A percentile compares a stretch with the other conserved stretches of the same genome.
phyloP scores from a whole-genome alignment of 1,284 basidiomycete species.

The Vanrija sp. region DNA sequence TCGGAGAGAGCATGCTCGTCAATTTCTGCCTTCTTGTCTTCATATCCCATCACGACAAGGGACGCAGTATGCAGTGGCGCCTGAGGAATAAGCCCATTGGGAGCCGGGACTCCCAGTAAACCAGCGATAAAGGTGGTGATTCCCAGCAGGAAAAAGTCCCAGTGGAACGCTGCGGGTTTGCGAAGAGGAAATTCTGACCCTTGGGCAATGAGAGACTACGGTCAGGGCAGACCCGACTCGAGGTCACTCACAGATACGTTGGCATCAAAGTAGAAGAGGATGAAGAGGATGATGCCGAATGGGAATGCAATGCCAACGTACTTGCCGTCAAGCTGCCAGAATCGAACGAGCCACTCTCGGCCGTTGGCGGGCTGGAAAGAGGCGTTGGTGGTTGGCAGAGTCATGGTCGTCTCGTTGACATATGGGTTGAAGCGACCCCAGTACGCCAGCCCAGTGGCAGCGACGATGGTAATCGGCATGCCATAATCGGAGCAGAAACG shows the following conservation, averaged over 20 bases:
- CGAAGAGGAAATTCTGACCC: slow-evolving; percentile 82
- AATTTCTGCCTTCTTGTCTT: slow-evolving; percentile 52
- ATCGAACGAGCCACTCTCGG: slow-evolving; percentile 78
- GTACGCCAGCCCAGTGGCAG: slow-evolving; percentile 69
- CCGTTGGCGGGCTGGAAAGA: slow-evolving; percentile 72
- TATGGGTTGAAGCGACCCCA: slow-evolving; percentile 69
- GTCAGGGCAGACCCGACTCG: background rate
- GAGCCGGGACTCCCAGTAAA: slow-evolving; percentile 83
- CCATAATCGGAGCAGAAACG: slow-evolving; percentile 80
- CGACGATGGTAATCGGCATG: slow-evolving; percentile 78
- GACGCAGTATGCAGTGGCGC: slow-evolving; percentile 91
- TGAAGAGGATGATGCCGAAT: slow-evolving; percentile 53
- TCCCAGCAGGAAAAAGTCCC: slow-evolving; percentile 73
- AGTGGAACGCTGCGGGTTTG: slow-evolving; percentile 92
- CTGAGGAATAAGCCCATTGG: slow-evolving; percentile 90
- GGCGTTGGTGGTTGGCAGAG: slow-evolving; percentile 60
- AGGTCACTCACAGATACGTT: slow-evolving; percentile 43
- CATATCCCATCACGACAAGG: slow-evolving; percentile 67
- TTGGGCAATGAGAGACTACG: slow-evolving; percentile 84
- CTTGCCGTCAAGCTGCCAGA: slow-evolving; percentile 84
- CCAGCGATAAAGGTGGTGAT: slow-evolving; percentile 89
- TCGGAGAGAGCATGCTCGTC: slow-evolving; percentile 6
- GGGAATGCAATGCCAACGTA: slow-evolving; percentile 74
- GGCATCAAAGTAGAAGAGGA: slow-evolving; percentile 54
- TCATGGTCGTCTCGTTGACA: slow-evolving; percentile 57